Evolutionary conservation across 306 rosid genomes (phyloP), one percentile per base, ranked within the genome.

Genomic region (Parietaria judaica): DNA sequence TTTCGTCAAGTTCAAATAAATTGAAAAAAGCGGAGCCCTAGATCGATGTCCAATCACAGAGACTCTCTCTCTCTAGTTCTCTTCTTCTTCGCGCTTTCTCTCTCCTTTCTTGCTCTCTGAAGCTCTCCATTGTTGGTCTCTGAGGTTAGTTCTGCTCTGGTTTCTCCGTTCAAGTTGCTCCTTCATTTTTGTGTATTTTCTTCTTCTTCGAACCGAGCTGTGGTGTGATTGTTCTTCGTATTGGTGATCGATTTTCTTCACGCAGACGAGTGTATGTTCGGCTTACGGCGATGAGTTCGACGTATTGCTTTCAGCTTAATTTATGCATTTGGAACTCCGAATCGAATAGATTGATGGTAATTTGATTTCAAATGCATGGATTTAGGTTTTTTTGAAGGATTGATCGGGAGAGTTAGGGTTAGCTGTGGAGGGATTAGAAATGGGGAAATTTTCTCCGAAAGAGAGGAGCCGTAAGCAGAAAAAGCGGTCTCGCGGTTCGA

Each of bases 391-490:
- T 50, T 38, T 43, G 12, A 36, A 54, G 47, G 53, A 49, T 23
- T 45, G 16, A 17, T 15, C 41, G 6, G 54, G 36, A 14, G 5
- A 56, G 37, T 13, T 60, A 23, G 41, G 68, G 68, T 45, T 54
- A 8, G 23, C 58, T 15, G 0, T 8, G 12, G 38, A 53, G 11
- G 12, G 13, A 54, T 37, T 37, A 57, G 37, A 45, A 11, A 92
- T 92, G 98, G 95, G 95, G 14, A 88, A 84, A 38, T 78, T 67
- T 12, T 80, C 79, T 7, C 61, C 89, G 13, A 86, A 75, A 36
- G 95, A 85, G 58, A 80, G 75, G 64, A 61, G 56, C 36, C 47
- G 60, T 14, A 92, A 76, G 62, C 81, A 77, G 58, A 70, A 69
- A 46, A 82, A 74, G 59, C 79, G 76, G n/a, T 31, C 68, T 11